A percentile compares a stretch with the other conserved stretches of the same genome.
Evolutionary conservation across 768 basidiomycete species (phyloP).

Genomic region (Polyporus arcularius): DNA sequence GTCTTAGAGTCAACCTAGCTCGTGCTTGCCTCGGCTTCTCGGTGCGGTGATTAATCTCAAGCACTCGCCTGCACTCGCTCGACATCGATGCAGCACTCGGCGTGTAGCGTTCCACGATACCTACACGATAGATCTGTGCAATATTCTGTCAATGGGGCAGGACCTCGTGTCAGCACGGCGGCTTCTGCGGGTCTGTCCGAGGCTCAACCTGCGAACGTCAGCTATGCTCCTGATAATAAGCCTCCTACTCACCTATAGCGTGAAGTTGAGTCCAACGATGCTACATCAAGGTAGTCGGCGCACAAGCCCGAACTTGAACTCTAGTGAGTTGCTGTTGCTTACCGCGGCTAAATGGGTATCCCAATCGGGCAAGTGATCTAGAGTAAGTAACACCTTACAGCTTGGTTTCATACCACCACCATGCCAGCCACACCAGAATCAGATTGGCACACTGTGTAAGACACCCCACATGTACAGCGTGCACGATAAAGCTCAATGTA

Average conservation of each 20-base stretch:
- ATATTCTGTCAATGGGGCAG: too few species aligned
- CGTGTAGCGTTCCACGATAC: not conserved
- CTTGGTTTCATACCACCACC: slow-evolving; percentile 19
- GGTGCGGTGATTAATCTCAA: not conserved
- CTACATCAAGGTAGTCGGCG: too few species aligned
- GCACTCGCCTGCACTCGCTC: not conserved
- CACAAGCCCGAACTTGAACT: too few species aligned
- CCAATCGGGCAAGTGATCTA: not conserved
- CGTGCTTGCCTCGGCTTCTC: too few species aligned
- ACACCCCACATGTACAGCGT: not conserved
- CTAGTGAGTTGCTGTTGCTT: too few species aligned
- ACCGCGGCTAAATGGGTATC: too few species aligned
- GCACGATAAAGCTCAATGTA: not conserved
- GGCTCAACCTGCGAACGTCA: too few species aligned
- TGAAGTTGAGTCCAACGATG: too few species aligned
- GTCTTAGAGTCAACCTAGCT: not conserved
- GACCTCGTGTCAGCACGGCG: too few species aligned
- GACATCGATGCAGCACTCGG: not conserved
- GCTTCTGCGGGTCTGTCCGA: too few species aligned
- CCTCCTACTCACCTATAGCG: too few species aligned
- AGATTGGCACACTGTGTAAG: slow-evolving; percentile 61
- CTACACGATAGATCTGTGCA: not conserved
- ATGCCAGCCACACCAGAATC: slow-evolving; percentile 24
- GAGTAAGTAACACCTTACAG: not conserved
- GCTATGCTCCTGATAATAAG: too few species aligned